Evolutionary conservation across 805 yeast genomes (phyloP), one percentile per base, ranked within the genome.

Genomic region (Hanseniaspora lindneri): DNA sequence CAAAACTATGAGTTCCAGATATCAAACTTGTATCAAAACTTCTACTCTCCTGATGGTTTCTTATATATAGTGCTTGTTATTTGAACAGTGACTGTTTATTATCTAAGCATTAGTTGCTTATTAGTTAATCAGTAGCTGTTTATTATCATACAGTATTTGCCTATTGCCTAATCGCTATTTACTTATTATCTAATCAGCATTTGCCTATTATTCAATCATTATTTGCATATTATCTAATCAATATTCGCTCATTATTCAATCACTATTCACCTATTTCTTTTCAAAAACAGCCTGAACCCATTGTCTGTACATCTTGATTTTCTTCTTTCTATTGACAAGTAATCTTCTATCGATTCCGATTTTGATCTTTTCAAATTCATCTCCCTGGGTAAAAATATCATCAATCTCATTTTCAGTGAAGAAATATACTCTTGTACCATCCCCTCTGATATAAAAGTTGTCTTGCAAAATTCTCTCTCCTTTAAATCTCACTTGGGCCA

Each of bases 371-470:
- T 59, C 62, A 58, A 89, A 86, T 17, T 69, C 69, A 13, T 33
- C 33, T 5, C 71, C 68, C 24, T 64, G 59, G 14, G 79, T 73
- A 61, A 89, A 92, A 3, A 89, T 83, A 39, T 73, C 68, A 53
- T 83, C 70, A 51, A 89, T 65, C 65, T 92, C 96, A 51, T 89
- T 95, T 61, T 89, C 97, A 2, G 95, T 85, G 68, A 92, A 92
- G 67, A 92, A 92, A 63, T 92, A 92, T 11, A 92, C 98, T 56
- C 98, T 72, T 0, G 98, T 92, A 41, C 98, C 98, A 62, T 92
- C 98, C 33, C 98, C 98, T 59, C 98, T 76, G 33, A 88, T 86
- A 64, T 92, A 92, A 60, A 92, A 92, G 64, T 92, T 88, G 50
- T 89, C 96, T 48, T 85, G 95, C 49, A 92, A 63, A 24, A 85